These are phyloP conservation scores for Rhodotorula sp. DNA, from an alignment of 1,284 basidiomycete species.

Conservation along the genomic window DNA sequence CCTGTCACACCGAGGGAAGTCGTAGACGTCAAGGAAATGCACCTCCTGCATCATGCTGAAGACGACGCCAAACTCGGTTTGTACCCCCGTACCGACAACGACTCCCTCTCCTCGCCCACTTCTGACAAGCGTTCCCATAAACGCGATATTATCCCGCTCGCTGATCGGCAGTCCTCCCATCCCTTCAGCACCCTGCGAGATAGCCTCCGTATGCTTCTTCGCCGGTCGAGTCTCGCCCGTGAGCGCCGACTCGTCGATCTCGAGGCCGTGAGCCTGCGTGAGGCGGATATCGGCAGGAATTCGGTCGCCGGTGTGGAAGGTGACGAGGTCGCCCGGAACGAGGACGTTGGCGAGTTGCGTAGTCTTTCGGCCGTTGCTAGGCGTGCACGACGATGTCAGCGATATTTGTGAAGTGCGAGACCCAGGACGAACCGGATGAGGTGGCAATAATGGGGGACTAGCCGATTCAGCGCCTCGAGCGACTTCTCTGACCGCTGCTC, in stretches of 20 bases:
- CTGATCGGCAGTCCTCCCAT: slow-evolving; percentile 66
- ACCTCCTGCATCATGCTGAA: slow-evolving; percentile 98
- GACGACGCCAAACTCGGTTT: slow-evolving; percentile 93
- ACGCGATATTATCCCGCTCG: slow-evolving; percentile 84
- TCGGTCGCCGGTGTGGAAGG: slow-evolving; percentile 82
- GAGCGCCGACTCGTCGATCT: slow-evolving; percentile 91
- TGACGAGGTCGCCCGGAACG: slow-evolving; percentile 89
- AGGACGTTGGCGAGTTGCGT: slow-evolving; percentile 89
- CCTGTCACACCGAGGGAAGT: background rate
- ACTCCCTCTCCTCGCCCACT: slow-evolving; percentile 83
- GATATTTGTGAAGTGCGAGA: background rate
- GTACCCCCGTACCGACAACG: slow-evolving; percentile 82
- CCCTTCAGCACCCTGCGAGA: slow-evolving; percentile 49
- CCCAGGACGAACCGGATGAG: slow-evolving; percentile 65
- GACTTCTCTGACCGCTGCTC: slow-evolving; percentile 93
- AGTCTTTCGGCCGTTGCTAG: slow-evolving; percentile 67
- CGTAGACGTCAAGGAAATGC: slow-evolving; percentile 43
- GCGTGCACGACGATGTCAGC: background rate
- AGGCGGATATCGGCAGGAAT: slow-evolving; percentile 91
- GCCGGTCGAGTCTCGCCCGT: slow-evolving; percentile 89
- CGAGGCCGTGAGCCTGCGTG: slow-evolving; percentile 72
- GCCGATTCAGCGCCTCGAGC: slow-evolving; percentile 89
- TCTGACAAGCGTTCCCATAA: slow-evolving; percentile 96
- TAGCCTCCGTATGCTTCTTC: slow-evolving; percentile 65
- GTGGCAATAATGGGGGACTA: slow-evolving; percentile 94